Conservation (phyloP, 148 eudicot genomes). For the Gaultheria prostrata region DNA sequence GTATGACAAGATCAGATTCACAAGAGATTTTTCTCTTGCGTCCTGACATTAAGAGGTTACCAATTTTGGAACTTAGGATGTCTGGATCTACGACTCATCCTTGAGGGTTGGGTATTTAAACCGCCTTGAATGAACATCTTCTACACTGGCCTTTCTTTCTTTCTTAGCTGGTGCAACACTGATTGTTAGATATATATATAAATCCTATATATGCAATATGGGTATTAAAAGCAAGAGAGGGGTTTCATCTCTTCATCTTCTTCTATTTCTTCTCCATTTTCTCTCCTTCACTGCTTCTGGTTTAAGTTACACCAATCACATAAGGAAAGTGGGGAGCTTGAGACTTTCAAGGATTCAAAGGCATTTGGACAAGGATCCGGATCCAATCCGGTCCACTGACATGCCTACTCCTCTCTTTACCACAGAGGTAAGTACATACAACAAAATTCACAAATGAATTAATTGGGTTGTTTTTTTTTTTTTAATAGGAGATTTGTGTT, state of each 20-base stretch:
- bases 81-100: too few species aligned
- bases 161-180: constrained; percentile 15
- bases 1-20: too few species aligned
- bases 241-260: constrained; percentile 9
- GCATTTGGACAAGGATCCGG: constrained; percentile 65
- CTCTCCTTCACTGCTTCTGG: constrained; percentile 25
- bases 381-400: too few species aligned
- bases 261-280: background rate
- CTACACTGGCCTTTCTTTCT: background rate
- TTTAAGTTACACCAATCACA: constrained; percentile 61
- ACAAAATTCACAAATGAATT: background rate
- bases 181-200: constrained; percentile 17
- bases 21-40: too few species aligned
- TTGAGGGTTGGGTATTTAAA: constrained; percentile 13
- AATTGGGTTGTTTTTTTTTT: background rate
- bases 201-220: constrained; percentile 16
- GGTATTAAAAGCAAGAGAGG: constrained; percentile 16
- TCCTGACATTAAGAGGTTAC: too few species aligned
- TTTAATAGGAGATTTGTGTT: too few species aligned
- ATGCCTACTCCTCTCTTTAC: constrained; percentile 62
- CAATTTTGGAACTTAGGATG: too few species aligned
- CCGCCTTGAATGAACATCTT: constrained; percentile 18
- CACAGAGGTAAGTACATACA: constrained; percentile 55
- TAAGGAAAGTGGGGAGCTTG: constrained; percentile 63
- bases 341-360: constrained; percentile 77